Evolutionary conservation across 257 asterid genomes (phyloP), one percentile per base, ranked within the genome.

Genomic region (Solanum bulbocastanum): DNA sequence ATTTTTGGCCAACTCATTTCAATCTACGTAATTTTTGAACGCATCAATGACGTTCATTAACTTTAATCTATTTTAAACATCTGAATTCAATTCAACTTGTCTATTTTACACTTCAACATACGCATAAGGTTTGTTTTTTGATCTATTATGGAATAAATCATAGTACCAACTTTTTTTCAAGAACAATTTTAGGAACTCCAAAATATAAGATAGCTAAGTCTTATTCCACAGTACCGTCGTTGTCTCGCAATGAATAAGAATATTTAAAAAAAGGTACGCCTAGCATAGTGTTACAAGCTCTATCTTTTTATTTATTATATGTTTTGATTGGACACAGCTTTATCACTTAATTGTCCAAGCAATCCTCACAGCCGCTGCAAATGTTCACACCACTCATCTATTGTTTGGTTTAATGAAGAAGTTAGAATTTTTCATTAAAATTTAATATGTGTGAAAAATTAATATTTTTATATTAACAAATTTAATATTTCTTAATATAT

Each of bases 31-130:
- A 11, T 2, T 12, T 44, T 44, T 40, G 40, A 37, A 42, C 44
- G 4, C 44, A 39, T 39, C 5, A 42, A 42, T 42, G 49, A 11
- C 49, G 0, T 49, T 5, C 60, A 52, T 16, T 52, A 52, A 22
- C 11, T 9, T 58, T 1, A 44, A 12, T 4, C 6, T 22, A 20
- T 8, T 22, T 22, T 23, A 8, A 3, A 23, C 0, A 10, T 22
- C 0, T 60, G 1, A 66, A 0, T 68, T 27, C 2, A 0, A 16
- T 14, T 15, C 6, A 69, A 32, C 8, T 0, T 3, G 2, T 30
- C 0, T 16, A 69, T 7, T 69, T 69, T 20, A 69, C 11, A 15
- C 4, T 2, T 16, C 1, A 69, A 5, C 1, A 20, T 7, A 15
- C 10, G 0, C 18, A 1, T 44, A 25, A 37, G 22, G 11, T 3